A percentile compares a stretch with the other conserved stretches of the same genome.
These are phyloP conservation scores for Tolypocladium tundrense DNA, from an alignment of 2,329 filamentous ascomycete genomes.

Conservation along the genomic window DNA sequence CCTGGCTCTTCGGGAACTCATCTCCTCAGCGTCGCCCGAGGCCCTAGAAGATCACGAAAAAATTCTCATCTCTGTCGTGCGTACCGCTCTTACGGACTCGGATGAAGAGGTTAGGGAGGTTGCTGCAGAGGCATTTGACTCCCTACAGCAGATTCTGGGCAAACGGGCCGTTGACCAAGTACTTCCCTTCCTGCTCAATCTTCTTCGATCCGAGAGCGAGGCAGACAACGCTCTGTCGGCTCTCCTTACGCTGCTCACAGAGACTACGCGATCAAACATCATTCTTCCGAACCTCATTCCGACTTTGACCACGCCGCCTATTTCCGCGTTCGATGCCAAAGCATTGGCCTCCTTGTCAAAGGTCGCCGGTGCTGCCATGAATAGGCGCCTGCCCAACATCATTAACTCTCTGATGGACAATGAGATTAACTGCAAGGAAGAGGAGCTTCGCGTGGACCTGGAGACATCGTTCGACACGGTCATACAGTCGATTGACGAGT, in stretches of 20 bases:
- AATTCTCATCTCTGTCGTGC: conserved; percentile 86
- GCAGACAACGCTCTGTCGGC: conserved; percentile 90
- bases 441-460: conserved; percentile 62
- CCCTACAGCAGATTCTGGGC: conserved; percentile 83
- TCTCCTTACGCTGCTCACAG: conserved; percentile 85
- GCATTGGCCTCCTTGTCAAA: conserved; percentile 86
- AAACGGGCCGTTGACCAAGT: conserved; percentile 95
- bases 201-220: conserved; percentile 76
- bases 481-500: conserved; percentile 87
- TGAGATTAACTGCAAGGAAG: conserved; percentile 67
- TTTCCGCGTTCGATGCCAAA: conserved; percentile 88
- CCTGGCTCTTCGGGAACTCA: conserved; percentile 87
- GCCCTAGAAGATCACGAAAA: conserved; percentile 91
- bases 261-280: conserved; percentile 87
- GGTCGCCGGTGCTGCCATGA: conserved; percentile 86
- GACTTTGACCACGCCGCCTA: conserved; percentile 80
- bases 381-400: conserved; percentile 76
- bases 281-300: conserved; percentile 95
- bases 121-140: conserved; percentile 94
- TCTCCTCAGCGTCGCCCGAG: conserved; percentile 78
- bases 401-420: conserved; percentile 93
- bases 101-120: conserved; percentile 88
- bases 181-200: conserved; percentile 78
- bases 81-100: conserved; percentile 82
- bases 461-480: conserved; percentile 79